phyloP scores from a whole-genome alignment of 768 basidiomycete genomes.

The Paxillus rubicundulus region DNA sequence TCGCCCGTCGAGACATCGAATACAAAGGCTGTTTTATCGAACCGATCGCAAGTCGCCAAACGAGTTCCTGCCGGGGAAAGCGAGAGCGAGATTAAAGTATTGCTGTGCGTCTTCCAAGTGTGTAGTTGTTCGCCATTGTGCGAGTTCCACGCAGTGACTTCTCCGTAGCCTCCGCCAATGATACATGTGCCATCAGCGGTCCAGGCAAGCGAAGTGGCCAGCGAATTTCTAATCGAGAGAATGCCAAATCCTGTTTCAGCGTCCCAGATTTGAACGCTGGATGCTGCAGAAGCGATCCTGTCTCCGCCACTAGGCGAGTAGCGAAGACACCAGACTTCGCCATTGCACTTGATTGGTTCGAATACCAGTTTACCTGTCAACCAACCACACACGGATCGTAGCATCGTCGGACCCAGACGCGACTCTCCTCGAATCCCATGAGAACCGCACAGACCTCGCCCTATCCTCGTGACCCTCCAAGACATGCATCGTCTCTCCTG shows the following conservation, averaged over 20 bases:
- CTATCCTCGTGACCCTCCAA: slow-evolving; percentile 18
- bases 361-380: neutral
- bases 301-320: slow-evolving; percentile 8
- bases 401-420: slow-evolving; percentile 22
- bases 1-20: neutral
- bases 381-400: too few species aligned
- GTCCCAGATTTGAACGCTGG: neutral
- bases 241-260: neutral
- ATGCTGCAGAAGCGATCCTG: slow-evolving; percentile 1
- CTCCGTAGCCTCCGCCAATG: neutral
- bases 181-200: neutral
- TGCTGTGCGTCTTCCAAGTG: neutral
- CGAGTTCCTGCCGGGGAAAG: neutral
- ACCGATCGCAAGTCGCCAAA: neutral
- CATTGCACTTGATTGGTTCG: neutral
- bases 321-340: neutral
- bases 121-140: neutral
- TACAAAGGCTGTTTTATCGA: neutral
- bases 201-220: neutral
- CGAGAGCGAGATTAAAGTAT: neutral
- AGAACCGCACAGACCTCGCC: slow-evolving; percentile 33
- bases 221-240: neutral
- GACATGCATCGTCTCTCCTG: neutral
- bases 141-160: neutral
- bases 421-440: slow-evolving; percentile 40